Base-by-base conservation (phyloP, 106 monocot genomes). In the Allium cepa region DNA sequence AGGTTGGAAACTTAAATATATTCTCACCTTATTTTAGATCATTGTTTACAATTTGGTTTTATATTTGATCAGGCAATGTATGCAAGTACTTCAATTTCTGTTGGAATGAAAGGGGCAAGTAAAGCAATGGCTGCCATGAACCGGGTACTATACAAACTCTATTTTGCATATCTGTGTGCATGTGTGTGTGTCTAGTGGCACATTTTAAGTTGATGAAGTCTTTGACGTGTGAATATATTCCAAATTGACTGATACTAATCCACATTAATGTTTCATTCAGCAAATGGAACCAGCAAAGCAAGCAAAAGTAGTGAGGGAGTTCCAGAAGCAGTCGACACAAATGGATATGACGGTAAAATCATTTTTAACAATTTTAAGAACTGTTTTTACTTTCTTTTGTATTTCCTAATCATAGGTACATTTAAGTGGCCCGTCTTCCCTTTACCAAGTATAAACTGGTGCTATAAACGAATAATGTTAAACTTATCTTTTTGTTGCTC, bases 61-160 rank as follows among this genome's bases (percentile, higher is more conserved):
- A 14, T 57, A 22, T 78, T 59, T 76, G 52, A 26, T 66, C 71
- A 99, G 99, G 99, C 99, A 59, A 92, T 93, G 93, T 78, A 99
- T 80, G 99, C 99, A 16, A 80, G 77, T 57, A 99, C 99, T 78
- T 99, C 99, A 56, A 93, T 99, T 73, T 99, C 93, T 79, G 79
- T 77, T 65, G 99, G 99, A 67, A 99, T 99, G 99, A 99, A 93
- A 72, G 93, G 99, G 59, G 99, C 99, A 69, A 99, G 87, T 73
- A 99, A 93, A 81, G 93, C 93, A 63, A 99, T 99, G 99, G 80
- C 86, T 60, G 87, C 99, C 50, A 93, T 99, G 99, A 99, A 99
- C 64, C 92, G 93, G 83, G 99, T 99, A 79, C 62, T 9, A 52
- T 18, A 5, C 47, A 36, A 36, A 36, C 36, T 2, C 5, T 0